Percentiles rank a stretch among this genome's conserved stretches.
phyloP scores from a whole-genome alignment of 78 protist species.

The Cavenderia fasciculata region DNA sequence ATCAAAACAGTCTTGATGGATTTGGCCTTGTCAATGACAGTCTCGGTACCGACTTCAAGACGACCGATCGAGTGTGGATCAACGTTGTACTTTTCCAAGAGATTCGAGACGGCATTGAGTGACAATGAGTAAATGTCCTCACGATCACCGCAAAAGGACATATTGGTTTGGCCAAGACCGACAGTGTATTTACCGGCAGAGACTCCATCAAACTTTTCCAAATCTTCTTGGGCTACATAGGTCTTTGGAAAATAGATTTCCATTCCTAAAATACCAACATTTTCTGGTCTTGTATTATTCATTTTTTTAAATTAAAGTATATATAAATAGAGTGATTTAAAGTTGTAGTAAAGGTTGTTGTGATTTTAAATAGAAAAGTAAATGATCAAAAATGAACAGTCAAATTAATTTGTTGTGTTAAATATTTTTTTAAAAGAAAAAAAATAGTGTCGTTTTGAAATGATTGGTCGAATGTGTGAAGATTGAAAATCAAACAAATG shows the following conservation, averaged over 20 bases:
- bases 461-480: too few species aligned
- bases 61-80: slow-evolving; percentile 88
- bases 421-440: neutral
- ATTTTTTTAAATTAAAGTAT: neutral
- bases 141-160: slow-evolving; percentile 91
- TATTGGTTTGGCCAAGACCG: slow-evolving; percentile 95
- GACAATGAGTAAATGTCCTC: slow-evolving; percentile 96
- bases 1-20: slow-evolving; percentile 89
- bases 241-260: slow-evolving; percentile 94
- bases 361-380: neutral
- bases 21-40: slow-evolving; percentile 95
- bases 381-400: neutral
- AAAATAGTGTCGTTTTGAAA: neutral
- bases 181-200: slow-evolving; percentile 94
- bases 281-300: slow-evolving; percentile 51
- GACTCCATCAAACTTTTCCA: slow-evolving; percentile 84
- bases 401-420: neutral
- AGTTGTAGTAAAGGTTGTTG: neutral
- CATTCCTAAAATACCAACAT: slow-evolving; percentile 94
- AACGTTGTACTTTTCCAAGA: slow-evolving; percentile 84
- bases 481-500: too few species aligned
- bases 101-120: slow-evolving; percentile 83
- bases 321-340: neutral
- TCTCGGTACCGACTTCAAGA: slow-evolving; percentile 97
- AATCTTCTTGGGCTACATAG: slow-evolving; percentile 87